A percentile compares a stretch with the other conserved stretches of the same genome.
Evolutionary conservation across 2,329 filamentous ascomycete species (phyloP).

Genomic region (Chaetothyriales sp.): DNA sequence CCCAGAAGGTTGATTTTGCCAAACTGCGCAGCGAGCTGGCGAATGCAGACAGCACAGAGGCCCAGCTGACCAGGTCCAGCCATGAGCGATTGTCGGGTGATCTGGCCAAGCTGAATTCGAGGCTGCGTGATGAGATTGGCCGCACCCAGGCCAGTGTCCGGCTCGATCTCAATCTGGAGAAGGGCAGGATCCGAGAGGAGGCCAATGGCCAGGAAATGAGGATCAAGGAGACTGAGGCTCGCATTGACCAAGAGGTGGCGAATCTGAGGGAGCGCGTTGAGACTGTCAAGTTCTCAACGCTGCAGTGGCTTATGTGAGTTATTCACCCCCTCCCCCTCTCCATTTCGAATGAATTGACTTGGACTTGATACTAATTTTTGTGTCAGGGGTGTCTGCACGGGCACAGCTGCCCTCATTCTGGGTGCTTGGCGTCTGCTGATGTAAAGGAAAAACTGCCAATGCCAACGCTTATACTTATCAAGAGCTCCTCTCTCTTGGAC

Average conservation of each 20-base stretch:
- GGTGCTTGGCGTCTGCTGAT: slow-evolving; percentile 54
- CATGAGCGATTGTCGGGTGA: slow-evolving; percentile 92
- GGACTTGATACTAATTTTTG: slow-evolving; percentile 16
- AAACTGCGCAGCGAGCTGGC: slow-evolving; percentile 90
- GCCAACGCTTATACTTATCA: background rate
- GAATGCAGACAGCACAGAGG: slow-evolving; percentile 80
- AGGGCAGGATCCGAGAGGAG: slow-evolving; percentile 90
- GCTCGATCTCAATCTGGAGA: slow-evolving; percentile 87
- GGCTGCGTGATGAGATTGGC: slow-evolving; percentile 83
- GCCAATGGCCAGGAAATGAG: slow-evolving; percentile 93
- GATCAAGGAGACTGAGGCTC: slow-evolving; percentile 95
- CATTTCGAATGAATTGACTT: background rate
- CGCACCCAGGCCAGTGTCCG: slow-evolving; percentile 85
- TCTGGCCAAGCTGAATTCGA: slow-evolving; percentile 78
- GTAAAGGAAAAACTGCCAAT: slow-evolving; percentile 23
- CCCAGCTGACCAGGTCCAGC: slow-evolving; percentile 69
- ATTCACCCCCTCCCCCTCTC: too few relatives aligned
- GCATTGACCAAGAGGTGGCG: slow-evolving; percentile 95
- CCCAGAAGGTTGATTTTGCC: slow-evolving; percentile 91
- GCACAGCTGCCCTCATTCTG: slow-evolving; percentile 49
- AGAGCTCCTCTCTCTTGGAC: background rate
- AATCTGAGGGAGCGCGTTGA: slow-evolving; percentile 81
- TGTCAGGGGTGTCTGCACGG: slow-evolving; percentile 47
- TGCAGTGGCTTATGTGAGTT: slow-evolving; percentile 95
- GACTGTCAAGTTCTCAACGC: slow-evolving; percentile 91